A percentile compares a stretch with the other conserved stretches of the same genome.
phyloP scores from a whole-genome alignment of 2,329 filamentous ascomycete species.

The Xylaria sp. region DNA sequence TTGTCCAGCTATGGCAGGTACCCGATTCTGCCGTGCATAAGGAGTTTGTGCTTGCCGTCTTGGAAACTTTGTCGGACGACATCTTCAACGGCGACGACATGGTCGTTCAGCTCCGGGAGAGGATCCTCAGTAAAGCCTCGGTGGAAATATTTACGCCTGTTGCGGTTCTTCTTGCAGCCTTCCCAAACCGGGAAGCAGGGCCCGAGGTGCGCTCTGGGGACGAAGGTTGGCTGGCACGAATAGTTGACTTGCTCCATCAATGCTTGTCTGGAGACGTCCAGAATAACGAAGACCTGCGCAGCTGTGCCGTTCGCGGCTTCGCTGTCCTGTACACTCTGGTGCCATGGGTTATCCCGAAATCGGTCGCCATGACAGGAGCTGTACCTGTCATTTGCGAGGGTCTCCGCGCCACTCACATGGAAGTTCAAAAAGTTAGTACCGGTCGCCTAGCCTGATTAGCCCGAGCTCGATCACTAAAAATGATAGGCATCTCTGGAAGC shows the following conservation, averaged over 20 bases:
- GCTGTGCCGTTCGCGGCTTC: constrained; percentile 80
- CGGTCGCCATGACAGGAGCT: constrained; percentile 76
- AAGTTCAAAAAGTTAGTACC: constrained; percentile 75
- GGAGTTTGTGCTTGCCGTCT: constrained; percentile 85
- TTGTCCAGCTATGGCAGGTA: constrained; percentile 85
- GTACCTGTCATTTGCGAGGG: constrained; percentile 77
- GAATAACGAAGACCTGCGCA: constrained; percentile 73
- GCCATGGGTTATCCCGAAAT: constrained; percentile 88
- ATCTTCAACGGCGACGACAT: constrained; percentile 92
- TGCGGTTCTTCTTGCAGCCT: constrained; percentile 77
- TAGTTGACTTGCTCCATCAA: constrained; percentile 77
- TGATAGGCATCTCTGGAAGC: constrained; percentile 81
- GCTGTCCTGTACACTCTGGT: constrained; percentile 82
- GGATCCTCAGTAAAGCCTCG: constrained; percentile 85
- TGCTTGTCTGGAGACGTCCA: constrained; percentile 75
- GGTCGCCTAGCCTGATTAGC: neutral
- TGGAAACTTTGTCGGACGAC: constrained; percentile 94
- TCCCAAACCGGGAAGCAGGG: constrained; percentile 76
- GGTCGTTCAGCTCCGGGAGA: constrained; percentile 83
- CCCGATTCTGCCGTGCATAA: constrained; percentile 73
- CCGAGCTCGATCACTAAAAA: constrained; percentile 24
- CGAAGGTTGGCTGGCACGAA: constrained; percentile 87
- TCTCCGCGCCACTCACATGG: constrained; percentile 75
- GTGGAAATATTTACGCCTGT: constrained; percentile 93
- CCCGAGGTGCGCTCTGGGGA: constrained; percentile 78